Conservation (phyloP, 1,139 yeast genomes). For the Blastobotrys proliferans region DNA sequence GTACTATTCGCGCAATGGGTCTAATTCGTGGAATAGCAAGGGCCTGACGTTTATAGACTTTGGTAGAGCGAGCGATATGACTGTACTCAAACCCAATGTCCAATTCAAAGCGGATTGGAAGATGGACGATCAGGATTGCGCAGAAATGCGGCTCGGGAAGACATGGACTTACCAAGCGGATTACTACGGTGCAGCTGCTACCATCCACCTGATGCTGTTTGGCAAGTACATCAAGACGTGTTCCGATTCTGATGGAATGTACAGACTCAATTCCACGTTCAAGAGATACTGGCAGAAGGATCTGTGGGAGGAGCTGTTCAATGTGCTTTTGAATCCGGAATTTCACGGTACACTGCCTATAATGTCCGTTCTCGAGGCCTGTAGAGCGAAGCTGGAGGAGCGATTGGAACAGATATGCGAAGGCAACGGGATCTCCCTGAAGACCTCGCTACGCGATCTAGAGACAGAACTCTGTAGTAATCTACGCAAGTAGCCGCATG, state of each 20-base stretch:
- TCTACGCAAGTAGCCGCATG: background rate
- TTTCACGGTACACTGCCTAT: slow-evolving; percentile 40
- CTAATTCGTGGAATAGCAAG: slow-evolving; percentile 48
- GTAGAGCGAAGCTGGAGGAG: slow-evolving; percentile 43
- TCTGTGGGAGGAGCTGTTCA: slow-evolving; percentile 69
- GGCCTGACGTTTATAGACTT: slow-evolving; percentile 74
- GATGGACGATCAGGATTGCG: slow-evolving; percentile 71
- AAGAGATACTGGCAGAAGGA: slow-evolving; percentile 77
- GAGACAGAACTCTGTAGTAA: slow-evolving; percentile 6
- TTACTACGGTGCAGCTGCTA: slow-evolving; percentile 77
- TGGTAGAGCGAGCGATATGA: slow-evolving; percentile 75
- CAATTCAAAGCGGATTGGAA: slow-evolving; percentile 61
- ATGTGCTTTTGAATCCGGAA: slow-evolving; percentile 57
- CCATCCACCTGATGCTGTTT: slow-evolving; percentile 67
- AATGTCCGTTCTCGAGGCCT: slow-evolving; percentile 36
- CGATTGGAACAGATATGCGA: slow-evolving; percentile 39
- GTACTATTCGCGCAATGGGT: slow-evolving; percentile 34
- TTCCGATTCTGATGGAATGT: slow-evolving; percentile 19
- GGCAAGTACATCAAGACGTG: slow-evolving; percentile 42
- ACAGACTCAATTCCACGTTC: slow-evolving; percentile 44
- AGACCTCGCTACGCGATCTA: slow-evolving; percentile 20
- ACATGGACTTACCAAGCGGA: slow-evolving; percentile 84
- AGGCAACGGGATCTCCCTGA: slow-evolving; percentile 24
- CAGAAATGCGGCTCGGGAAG: slow-evolving; percentile 57
- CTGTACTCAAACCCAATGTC: slow-evolving; percentile 46